phyloP scores from a whole-genome alignment of 371 early-diverging fungal species.

The Lichtheimia ramosa region DNA sequence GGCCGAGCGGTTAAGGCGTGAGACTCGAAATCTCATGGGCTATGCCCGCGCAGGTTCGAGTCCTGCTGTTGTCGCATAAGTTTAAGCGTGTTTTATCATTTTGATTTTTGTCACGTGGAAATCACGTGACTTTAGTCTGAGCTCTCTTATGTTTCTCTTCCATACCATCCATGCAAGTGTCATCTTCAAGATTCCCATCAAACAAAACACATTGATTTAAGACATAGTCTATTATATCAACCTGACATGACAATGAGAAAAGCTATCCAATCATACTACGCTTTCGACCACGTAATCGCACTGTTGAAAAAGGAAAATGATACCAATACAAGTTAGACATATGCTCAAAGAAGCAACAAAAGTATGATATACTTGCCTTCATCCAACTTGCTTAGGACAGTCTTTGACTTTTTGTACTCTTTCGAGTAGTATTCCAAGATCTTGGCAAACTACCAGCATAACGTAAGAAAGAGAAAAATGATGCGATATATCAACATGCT shows the following conservation, averaged over 20 bases:
- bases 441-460: slow-evolving; percentile 59
- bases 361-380: slow-evolving; percentile 64
- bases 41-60: slow-evolving; percentile 16
- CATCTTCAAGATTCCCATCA: too few species aligned
- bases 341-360: neutral
- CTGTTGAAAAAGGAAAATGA: slow-evolving; percentile 34
- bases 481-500: neutral
- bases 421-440: slow-evolving; percentile 72
- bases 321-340: neutral
- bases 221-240: neutral
- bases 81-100: too few species aligned
- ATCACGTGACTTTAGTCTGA: too few species aligned
- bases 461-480: neutral
- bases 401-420: slow-evolving; percentile 50
- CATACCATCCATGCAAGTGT: too few species aligned
- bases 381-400: slow-evolving; percentile 72
- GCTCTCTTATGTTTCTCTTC: too few species aligned
- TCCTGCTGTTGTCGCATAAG: slow-evolving; percentile 9
- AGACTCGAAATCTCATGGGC: slow-evolving; percentile 16
- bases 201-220: too few species aligned
- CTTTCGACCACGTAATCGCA: slow-evolving; percentile 89
- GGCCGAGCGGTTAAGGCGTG: slow-evolving; percentile 13
- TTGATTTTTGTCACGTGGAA: too few species aligned
- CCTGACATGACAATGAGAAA: neutral
- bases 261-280: slow-evolving; percentile 81